Percentiles rank a stretch among this genome's conserved stretches.
Evolutionary conservation across 768 basidiomycete genomes (phyloP).

Genomic region (Pleurotus tuoliensis): DNA sequence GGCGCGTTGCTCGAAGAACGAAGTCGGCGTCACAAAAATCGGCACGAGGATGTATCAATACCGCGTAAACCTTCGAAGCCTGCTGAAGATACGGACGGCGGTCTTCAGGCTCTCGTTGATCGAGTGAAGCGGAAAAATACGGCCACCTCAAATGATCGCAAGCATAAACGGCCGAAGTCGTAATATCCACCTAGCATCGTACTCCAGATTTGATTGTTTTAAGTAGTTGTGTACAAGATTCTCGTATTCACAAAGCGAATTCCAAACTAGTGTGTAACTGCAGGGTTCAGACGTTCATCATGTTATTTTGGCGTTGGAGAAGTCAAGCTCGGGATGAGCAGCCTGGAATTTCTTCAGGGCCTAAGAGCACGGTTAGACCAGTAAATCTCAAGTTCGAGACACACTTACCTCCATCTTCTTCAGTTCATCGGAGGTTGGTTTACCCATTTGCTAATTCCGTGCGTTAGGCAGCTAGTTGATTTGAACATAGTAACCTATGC

Average conservation of each 20-base stretch:
- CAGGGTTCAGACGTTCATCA: constrained; percentile 22
- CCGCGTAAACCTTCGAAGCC: constrained; percentile 11
- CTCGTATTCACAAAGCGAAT: background rate
- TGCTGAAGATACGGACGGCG: constrained; percentile 22
- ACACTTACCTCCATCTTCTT: constrained; percentile 81
- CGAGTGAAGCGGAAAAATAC: constrained; percentile 81
- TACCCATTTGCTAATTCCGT: constrained; percentile 77
- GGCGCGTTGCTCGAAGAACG: constrained; percentile 78
- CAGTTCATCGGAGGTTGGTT: constrained; percentile 90
- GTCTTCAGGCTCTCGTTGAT: constrained; percentile 69
- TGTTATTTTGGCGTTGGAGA: constrained; percentile 87
- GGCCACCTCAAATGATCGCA: constrained; percentile 14
- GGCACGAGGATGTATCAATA: constrained; percentile 16
- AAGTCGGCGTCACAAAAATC: constrained; percentile 53
- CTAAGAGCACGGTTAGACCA: constrained; percentile 29
- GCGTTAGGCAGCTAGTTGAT: constrained; percentile 2
- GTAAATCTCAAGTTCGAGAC: background rate
- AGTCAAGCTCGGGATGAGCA: constrained; percentile 91
- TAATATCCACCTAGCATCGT: constrained; percentile 12
- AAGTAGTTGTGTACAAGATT: background rate
- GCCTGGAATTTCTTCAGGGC: constrained; percentile 86
- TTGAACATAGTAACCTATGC: background rate
- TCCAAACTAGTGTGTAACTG: background rate
- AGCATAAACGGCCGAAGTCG: constrained; percentile 37
- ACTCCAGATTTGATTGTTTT: no score